Conservation (phyloP, 1,284 basidiomycete genomes). For the Irpex sp. region DNA sequence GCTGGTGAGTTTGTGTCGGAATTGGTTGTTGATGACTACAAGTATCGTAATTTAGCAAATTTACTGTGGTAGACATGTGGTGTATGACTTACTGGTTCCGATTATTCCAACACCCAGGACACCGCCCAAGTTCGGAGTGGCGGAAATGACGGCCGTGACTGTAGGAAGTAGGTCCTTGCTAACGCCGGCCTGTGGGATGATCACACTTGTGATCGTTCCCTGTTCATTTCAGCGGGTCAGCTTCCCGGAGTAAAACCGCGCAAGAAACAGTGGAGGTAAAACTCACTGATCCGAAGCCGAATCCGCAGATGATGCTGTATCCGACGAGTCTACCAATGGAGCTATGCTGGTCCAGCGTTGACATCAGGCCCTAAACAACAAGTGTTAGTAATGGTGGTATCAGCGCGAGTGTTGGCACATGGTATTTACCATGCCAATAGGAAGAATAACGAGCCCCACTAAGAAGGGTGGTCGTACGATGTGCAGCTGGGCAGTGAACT, state of each 20-base stretch:
- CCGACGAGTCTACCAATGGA: slow-evolving; percentile 27
- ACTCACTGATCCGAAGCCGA: slow-evolving; percentile 27
- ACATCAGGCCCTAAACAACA: slow-evolving; percentile 24
- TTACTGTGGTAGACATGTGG: not conserved
- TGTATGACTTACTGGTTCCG: slow-evolving; percentile 25
- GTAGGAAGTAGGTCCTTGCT: slow-evolving; percentile 27
- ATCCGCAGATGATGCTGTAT: slow-evolving; percentile 27
- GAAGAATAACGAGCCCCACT: slow-evolving; percentile 22
- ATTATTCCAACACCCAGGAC: slow-evolving; percentile 30
- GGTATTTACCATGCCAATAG: slow-evolving; percentile 16
- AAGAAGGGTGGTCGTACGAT: slow-evolving; percentile 19
- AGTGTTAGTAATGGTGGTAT: not conserved
- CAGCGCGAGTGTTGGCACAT: not conserved
- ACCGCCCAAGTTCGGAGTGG: slow-evolving; percentile 29
- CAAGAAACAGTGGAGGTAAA: not conserved
- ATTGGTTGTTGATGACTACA: slow-evolving; percentile 18
- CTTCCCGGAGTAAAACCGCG: no score
- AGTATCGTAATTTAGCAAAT: no score
- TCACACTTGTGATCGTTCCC: slow-evolving; percentile 27
- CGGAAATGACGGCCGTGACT: slow-evolving; percentile 28
- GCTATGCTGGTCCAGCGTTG: slow-evolving; percentile 26
- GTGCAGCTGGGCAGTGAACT: slow-evolving; percentile 19
- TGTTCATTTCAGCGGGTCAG: slow-evolving; percentile 3
- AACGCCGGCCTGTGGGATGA: slow-evolving; percentile 30
- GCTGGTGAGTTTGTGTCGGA: slow-evolving; percentile 7